These are phyloP conservation scores for Raddia guianensis DNA, from an alignment of 176 grass and related monocot genomes.

Conservation along the genomic window DNA sequence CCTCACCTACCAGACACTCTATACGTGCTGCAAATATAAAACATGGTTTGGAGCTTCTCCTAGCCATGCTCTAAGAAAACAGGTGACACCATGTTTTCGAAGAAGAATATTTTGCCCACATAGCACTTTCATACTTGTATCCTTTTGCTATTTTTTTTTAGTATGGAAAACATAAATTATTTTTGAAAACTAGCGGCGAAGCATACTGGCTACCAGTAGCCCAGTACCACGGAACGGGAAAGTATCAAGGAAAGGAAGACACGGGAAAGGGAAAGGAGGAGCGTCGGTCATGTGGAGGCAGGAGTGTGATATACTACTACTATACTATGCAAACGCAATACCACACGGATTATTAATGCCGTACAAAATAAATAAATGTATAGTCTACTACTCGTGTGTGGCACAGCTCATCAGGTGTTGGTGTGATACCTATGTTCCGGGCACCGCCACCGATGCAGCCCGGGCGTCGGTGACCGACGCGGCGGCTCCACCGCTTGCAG, in stretches of 20 bases:
- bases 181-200: background rate
- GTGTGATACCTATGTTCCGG: constrained; percentile 25
- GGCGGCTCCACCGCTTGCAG: constrained; percentile 41
- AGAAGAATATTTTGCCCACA: background rate
- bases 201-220: background rate
- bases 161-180: background rate
- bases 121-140: background rate
- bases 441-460: background rate
- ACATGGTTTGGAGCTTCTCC: too few species aligned
- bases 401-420: constrained; percentile 41
- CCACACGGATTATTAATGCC: constrained; percentile 4
- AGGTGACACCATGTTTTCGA: background rate
- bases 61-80: too few species aligned
- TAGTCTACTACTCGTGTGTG: background rate
- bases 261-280: constrained; percentile 13
- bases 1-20: too few species aligned
- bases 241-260: background rate
- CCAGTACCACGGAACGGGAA: background rate
- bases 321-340: background rate
- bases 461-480: constrained; percentile 64
- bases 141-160: background rate
- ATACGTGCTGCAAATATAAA: too few species aligned
- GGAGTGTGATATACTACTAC: background rate
- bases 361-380: background rate
- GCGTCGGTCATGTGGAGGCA: constrained; percentile 44